Percentiles rank a stretch among this genome's conserved stretches.
Conservation (phyloP, 805 yeast genomes). For the Saccharomycopsis malanga region DNA sequence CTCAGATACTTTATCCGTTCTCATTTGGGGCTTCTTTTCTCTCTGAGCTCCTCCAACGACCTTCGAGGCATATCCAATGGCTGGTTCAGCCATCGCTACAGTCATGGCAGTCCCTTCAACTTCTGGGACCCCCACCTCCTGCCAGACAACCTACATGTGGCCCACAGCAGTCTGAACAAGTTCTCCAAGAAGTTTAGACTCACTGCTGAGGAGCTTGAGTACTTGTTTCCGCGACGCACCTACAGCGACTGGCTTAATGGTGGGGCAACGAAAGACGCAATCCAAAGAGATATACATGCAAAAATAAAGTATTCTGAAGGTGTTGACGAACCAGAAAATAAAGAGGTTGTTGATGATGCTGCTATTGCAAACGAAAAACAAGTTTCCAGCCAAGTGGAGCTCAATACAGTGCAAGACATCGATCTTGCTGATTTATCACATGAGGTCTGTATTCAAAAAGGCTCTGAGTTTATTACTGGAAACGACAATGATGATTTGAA, state of each 20-base stretch:
- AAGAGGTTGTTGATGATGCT: slow-evolving; percentile 17
- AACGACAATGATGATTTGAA: neutral
- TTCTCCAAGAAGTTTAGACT: slow-evolving; percentile 28
- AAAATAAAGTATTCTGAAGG: slow-evolving; percentile 33
- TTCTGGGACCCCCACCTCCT: slow-evolving; percentile 32
- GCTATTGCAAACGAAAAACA: neutral
- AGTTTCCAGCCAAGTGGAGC: neutral
- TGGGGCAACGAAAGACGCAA: slow-evolving; percentile 46
- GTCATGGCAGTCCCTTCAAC: neutral
- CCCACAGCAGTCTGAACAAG: neutral
- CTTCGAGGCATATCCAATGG: slow-evolving; percentile 10
- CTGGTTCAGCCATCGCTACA: neutral
- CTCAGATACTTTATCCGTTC: slow-evolving; percentile 53
- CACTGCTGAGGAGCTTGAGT: slow-evolving; percentile 51
- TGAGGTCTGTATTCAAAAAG: neutral
- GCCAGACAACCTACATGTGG: slow-evolving; percentile 15
- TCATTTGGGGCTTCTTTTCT: slow-evolving; percentile 40
- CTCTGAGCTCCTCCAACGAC: slow-evolving; percentile 5
- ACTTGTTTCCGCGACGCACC: slow-evolving; percentile 49
- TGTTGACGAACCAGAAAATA: too few relatives aligned
- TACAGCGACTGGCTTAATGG: slow-evolving; percentile 56
- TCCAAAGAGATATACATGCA: slow-evolving; percentile 38
- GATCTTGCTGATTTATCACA: neutral
- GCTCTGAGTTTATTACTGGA: slow-evolving; percentile 11
- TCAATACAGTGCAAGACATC: neutral